These are phyloP conservation scores for Sporothrix luriei DNA, from an alignment of 2,329 filamentous ascomycete genomes.

Conservation along the genomic window DNA sequence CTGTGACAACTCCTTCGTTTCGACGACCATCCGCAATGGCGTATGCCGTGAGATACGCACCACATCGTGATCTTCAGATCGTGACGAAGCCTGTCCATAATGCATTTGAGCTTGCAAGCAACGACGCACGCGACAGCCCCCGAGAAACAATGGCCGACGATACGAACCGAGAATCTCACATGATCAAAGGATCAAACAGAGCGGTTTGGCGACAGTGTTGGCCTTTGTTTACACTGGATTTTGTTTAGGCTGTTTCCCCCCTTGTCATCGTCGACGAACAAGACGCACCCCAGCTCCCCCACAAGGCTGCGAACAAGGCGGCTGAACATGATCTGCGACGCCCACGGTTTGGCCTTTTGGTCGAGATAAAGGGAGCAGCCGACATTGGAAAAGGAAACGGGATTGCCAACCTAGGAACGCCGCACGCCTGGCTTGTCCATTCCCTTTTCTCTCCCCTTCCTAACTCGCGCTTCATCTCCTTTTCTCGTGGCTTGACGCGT, in stretches of 20 bases:
- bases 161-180: background rate
- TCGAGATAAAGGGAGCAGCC: background rate
- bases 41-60: background rate
- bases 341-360: constrained; percentile 7
- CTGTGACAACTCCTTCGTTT: constrained; percentile 5
- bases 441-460: background rate
- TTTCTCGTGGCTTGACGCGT: background rate
- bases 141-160: background rate
- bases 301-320: constrained; percentile 3
- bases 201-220: background rate
- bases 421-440: background rate
- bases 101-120: background rate
- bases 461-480: background rate
- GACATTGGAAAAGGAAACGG: background rate
- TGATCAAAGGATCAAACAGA: constrained; percentile 2
- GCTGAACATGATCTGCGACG: constrained; percentile 15
- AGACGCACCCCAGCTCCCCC: constrained; percentile 9
- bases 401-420: background rate
- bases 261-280: background rate
- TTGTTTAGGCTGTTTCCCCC: constrained; percentile 5
- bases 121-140: background rate
- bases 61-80: background rate
- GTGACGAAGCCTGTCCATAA: background rate
- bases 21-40: background rate
- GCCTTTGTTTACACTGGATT: background rate